Evolutionary conservation across 305 asterid genomes (phyloP).

Genomic region (Fraxinus greggii): DNA sequence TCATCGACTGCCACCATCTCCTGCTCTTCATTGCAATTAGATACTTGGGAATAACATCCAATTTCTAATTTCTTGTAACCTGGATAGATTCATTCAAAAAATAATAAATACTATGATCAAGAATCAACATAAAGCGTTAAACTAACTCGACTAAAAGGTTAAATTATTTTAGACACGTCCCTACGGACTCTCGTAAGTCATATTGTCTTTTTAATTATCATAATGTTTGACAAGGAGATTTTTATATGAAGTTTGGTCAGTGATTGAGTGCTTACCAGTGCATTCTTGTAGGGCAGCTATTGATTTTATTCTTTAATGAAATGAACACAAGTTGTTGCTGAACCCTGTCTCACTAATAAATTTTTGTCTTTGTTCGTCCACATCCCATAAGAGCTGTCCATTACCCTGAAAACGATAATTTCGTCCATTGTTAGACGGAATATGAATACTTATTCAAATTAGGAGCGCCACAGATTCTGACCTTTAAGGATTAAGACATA

Average conservation of each 20-base stretch:
- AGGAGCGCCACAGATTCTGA: background rate
- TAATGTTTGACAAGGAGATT: background rate
- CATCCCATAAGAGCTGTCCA: conserved; percentile 62
- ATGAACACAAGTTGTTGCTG: conserved; percentile 58
- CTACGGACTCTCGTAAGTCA: background rate
- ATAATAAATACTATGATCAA: background rate
- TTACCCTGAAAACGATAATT: conserved; percentile 51
- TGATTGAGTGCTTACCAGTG: conserved; percentile 38
- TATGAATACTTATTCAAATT: background rate
- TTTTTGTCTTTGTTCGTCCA: conserved; percentile 62
- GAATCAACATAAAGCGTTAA: background rate
- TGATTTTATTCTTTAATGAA: conserved; percentile 23
- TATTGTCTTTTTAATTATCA: background rate
- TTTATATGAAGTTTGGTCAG: background rate
- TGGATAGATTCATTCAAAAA: conserved; percentile 15
- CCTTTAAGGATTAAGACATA: background rate
- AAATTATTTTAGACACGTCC: too few species aligned
- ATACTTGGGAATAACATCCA: background rate
- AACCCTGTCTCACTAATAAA: conserved; percentile 46
- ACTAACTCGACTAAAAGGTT: background rate
- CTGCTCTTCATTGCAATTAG: background rate
- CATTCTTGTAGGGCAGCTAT: conserved; percentile 25
- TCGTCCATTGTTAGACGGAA: background rate
- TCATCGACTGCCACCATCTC: background rate
- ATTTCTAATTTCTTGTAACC: conserved; percentile 16